Evolutionary conservation across 164 flowering plant species (phyloP), one percentile per base, ranked within the genome.

Genomic region (Umbellularia californica): DNA sequence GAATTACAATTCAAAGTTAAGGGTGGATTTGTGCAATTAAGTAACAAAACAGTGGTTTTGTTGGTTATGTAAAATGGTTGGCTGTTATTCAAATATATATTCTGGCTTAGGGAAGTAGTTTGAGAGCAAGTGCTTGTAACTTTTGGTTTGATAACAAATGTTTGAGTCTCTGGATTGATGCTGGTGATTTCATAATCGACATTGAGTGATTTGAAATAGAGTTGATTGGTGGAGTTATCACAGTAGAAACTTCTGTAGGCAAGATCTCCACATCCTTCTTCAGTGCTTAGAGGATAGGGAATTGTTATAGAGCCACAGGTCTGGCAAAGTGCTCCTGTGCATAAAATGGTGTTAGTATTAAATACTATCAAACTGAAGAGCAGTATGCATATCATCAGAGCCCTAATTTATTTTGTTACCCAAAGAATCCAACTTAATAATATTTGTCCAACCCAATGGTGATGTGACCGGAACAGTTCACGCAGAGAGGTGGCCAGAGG

Each of bases 21-120:
- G 60, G 5, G 10, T 15, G 30, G 23, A 47, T 27, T 23, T 25
- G 41, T 14, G 47, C 30, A 70, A 25, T 51, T 5, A 12, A 51
- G 9, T 24, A 52, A 22, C n/a, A 70, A 22, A 60, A 70, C 24
- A 20, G 22, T 70, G 14, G 51, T 70, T 10, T 70, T 22, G 7
- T 22, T 70, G 62, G 60, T 24, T 19, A 70, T 19, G 19, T 70
- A 23, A 25, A 70, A 70, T 12, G 72, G 72, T 50, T 22, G 72
- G 72, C 33, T 50, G 7, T 13, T 3, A 3, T 52, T 70, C 72
- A 50, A 50, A 24, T 24, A 24, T 22, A 70, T 7, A 24, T 24
- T 6, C 0, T 52, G 24, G 22, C 12, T 24, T 24, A 4, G 5
- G 20, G 33, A 24, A 52, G 1, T 23, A 3, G 7, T 11, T 70